Evolutionary conservation across 2,329 filamentous ascomycete species (phyloP).

Genomic region (Penicillium verrucosum): DNA sequence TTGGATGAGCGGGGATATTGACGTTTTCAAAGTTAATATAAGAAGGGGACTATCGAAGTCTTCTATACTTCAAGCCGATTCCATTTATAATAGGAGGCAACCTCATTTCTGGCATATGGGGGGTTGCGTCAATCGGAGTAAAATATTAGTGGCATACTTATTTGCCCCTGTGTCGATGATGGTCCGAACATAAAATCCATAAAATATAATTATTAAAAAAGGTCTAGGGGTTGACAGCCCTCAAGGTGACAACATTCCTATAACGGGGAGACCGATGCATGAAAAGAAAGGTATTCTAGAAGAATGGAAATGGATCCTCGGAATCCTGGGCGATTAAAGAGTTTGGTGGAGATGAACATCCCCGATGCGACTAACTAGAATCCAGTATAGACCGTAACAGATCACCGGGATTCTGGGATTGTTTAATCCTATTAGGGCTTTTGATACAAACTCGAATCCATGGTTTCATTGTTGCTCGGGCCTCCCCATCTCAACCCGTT

Average conservation of each 20-base stretch:
- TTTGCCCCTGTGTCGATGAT: constrained; percentile 3
- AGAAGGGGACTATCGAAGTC: background rate
- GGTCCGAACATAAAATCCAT: background rate
- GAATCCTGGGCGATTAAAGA: background rate
- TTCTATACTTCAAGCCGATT: constrained; percentile 2
- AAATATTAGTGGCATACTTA: background rate
- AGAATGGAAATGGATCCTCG: background rate
- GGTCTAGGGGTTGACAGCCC: background rate
- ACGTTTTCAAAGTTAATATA: background rate
- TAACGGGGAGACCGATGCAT: constrained; percentile 6
- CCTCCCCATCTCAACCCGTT: background rate
- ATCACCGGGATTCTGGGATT: background rate
- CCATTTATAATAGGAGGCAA: constrained; percentile 5
- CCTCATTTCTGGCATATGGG: background rate
- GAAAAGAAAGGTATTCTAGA: background rate
- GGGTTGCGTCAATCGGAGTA: background rate
- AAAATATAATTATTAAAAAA: background rate
- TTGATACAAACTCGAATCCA: background rate
- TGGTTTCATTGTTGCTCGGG: background rate
- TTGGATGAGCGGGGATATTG: background rate
- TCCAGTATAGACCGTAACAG: background rate
- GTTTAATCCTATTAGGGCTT: background rate
- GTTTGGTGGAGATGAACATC: background rate
- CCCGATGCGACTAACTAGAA: background rate
- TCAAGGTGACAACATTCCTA: background rate